Conservation (phyloP, 192 early-diverging fungal genomes). For the Backusella australiensis region DNA sequence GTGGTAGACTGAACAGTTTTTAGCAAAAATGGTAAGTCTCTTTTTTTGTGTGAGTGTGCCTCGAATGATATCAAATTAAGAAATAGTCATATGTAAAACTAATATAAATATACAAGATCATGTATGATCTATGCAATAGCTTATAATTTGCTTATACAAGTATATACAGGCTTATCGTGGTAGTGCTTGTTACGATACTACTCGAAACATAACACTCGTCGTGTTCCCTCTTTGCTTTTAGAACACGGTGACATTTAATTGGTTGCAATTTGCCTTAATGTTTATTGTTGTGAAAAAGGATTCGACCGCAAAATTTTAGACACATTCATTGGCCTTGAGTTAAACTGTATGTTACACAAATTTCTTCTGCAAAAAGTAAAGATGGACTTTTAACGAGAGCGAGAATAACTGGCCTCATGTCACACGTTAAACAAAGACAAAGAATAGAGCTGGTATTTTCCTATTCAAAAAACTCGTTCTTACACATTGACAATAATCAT, state of each 20-base stretch:
- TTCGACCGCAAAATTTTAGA: neutral
- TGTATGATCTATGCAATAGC: neutral
- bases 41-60: constrained; percentile 6
- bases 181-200: neutral
- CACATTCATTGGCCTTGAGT: neutral
- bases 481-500: neutral
- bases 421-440: neutral
- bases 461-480: neutral
- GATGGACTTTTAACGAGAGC: neutral
- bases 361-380: neutral
- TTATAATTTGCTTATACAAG: neutral
- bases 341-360: neutral
- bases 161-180: neutral
- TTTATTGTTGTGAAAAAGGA: neutral
- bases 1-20: neutral
- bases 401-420: neutral
- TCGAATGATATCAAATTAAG: neutral
- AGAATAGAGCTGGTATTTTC: neutral
- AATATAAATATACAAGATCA: neutral
- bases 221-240: neutral
- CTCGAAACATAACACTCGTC: neutral
- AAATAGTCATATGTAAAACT: neutral
- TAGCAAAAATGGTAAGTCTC: neutral
- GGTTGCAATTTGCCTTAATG: neutral
- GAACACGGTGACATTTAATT: neutral